Evolutionary conservation across 345 rosid genomes (phyloP).

Genomic region (Salix purpurea): DNA sequence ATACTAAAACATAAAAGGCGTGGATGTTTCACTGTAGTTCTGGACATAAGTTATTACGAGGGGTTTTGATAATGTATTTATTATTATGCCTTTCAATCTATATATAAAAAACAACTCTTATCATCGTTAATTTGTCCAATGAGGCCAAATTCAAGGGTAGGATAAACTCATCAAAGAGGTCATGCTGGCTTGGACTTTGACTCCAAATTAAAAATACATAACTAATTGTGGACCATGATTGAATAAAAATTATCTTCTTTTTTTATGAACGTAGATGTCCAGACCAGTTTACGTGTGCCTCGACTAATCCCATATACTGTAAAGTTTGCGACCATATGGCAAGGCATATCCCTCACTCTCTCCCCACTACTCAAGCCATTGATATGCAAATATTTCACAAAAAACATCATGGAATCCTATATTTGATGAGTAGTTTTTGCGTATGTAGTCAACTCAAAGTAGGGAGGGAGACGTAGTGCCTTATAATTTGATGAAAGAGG

Average conservation of each 20-base stretch:
- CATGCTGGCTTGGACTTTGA: neutral
- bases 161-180: neutral
- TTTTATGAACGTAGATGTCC: rapidly evolving
- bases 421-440: too few relatives aligned
- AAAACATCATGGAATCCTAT: neutral
- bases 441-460: neutral
- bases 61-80: too few relatives aligned
- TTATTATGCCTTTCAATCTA: too few relatives aligned
- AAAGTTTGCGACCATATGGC: neutral
- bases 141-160: neutral
- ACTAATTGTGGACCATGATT: neutral
- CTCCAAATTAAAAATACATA: neutral
- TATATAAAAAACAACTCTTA: too few relatives aligned
- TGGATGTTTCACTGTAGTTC: too few relatives aligned
- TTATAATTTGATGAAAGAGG: constrained; percentile 10
- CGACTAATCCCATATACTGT: rapidly evolving
- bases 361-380: neutral
- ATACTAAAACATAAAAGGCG: too few relatives aligned
- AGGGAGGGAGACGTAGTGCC: neutral
- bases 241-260: neutral
- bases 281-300: too few relatives aligned
- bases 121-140: neutral
- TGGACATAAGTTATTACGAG: too few relatives aligned
- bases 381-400: neutral
- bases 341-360: neutral